A percentile compares a stretch with the other conserved stretches of the same genome.
Evolutionary conservation across 2,329 filamentous ascomycete species (phyloP).

Genomic region (Pseudonectria foliicola): DNA sequence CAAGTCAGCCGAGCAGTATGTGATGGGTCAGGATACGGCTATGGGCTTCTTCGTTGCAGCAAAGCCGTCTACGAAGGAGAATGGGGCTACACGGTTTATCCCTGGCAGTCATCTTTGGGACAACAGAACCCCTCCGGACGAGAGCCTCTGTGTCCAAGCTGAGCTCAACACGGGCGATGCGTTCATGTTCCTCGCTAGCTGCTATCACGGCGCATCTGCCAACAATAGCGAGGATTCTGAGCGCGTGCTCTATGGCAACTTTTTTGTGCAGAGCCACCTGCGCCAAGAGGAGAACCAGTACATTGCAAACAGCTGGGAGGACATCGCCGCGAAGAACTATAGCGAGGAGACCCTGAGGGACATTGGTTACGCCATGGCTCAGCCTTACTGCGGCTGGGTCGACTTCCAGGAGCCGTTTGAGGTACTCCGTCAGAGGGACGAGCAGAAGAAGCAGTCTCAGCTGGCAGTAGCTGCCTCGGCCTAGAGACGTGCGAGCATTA

Average conservation of each 20-base stretch:
- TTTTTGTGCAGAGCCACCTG: not conserved
- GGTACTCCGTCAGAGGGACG: no score
- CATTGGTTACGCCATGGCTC: no score
- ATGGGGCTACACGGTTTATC: slow-evolving; percentile 4
- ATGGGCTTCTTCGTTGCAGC: slow-evolving; percentile 2
- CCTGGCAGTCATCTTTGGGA: slow-evolving; percentile 1
- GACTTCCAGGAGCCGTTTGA: no score
- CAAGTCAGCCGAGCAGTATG: not conserved
- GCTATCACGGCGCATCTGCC: slow-evolving; percentile 1
- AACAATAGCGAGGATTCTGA: not conserved
- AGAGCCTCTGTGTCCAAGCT: not conserved
- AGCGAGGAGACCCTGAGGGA: no score
- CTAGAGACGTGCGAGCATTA: no score
- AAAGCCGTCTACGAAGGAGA: not conserved
- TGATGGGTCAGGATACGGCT: not conserved
- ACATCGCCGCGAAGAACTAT: no score
- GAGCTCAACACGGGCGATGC: slow-evolving; percentile 3
- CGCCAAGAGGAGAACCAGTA: not conserved
- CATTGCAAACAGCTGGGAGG: no score
- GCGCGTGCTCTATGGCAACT: slow-evolving; percentile 1
- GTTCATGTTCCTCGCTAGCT: slow-evolving; percentile 1
- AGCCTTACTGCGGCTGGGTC: no score
- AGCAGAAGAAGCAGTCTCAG: no score
- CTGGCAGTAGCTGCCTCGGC: no score
- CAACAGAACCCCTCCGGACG: no score